phyloP scores from a whole-genome alignment of 192 early-diverging fungal genomes.

The Entomortierella chlamydospora region DNA sequence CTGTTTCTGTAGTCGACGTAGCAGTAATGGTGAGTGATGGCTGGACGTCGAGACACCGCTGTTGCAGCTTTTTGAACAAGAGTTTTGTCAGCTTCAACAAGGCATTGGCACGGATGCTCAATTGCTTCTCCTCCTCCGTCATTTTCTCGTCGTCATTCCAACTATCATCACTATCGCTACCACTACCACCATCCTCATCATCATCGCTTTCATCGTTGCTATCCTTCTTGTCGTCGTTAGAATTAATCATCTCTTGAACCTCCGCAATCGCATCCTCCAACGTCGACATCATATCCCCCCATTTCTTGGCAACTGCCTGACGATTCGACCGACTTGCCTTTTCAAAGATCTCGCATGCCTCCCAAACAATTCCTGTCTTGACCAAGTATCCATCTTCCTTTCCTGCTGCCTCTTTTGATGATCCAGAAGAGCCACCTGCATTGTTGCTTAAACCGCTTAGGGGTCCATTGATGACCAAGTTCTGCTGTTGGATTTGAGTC shows the following conservation, averaged over 20 bases:
- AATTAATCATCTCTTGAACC: slow-evolving; percentile 49
- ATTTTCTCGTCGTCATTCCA: slow-evolving; percentile 54
- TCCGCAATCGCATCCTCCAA: slow-evolving; percentile 58
- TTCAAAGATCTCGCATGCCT: slow-evolving; percentile 56
- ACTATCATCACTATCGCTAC: slow-evolving; percentile 53
- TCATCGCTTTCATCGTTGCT: slow-evolving; percentile 19
- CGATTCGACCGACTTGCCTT: slow-evolving; percentile 46
- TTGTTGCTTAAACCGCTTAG: neutral
- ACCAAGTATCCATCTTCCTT: slow-evolving; percentile 39
- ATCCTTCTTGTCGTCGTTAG: slow-evolving; percentile 44
- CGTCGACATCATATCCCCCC: slow-evolving; percentile 50
- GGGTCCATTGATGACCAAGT: neutral
- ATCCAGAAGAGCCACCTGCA: neutral
- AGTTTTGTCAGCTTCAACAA: slow-evolving; percentile 51
- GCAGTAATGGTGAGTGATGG: neutral
- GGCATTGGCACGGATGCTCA: slow-evolving; percentile 37
- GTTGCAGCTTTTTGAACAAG: slow-evolving; percentile 53
- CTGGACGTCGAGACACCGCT: slow-evolving; percentile 47
- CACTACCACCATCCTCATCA: slow-evolving; percentile 35
- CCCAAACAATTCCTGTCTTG: slow-evolving; percentile 57
- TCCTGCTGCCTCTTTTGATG: neutral
- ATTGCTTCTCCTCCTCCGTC: slow-evolving; percentile 50
- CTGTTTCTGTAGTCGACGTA: neutral
- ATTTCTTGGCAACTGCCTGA: slow-evolving; percentile 54
- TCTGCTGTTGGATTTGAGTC: slow-evolving; percentile 35